Evolutionary conservation across 441 rosid species (phyloP).

Genomic region (Codiaeum variegatum): DNA sequence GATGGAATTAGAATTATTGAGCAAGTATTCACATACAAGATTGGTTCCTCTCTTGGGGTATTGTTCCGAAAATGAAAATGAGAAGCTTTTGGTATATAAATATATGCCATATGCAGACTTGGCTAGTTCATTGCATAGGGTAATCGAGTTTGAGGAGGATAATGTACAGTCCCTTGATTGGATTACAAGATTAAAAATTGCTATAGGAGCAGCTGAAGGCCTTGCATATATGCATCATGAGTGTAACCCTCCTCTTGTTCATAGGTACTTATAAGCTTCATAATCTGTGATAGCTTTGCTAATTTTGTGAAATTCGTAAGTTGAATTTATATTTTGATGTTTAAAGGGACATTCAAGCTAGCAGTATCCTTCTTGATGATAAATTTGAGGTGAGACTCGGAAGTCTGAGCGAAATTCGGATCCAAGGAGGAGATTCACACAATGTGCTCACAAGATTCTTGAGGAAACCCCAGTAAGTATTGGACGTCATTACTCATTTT

Average conservation of each 20-base stretch:
- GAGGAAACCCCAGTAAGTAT: slow-evolving; percentile 76
- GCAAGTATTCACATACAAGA: slow-evolving; percentile 61
- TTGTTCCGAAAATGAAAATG: slow-evolving; percentile 67
- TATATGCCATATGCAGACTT: slow-evolving; percentile 80
- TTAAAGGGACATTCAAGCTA: slow-evolving; percentile 90
- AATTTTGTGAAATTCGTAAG: slow-evolving; percentile 10
- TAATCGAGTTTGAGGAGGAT: slow-evolving; percentile 41
- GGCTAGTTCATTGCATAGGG: slow-evolving; percentile 67
- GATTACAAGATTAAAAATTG: slow-evolving; percentile 95
- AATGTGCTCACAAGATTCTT: slow-evolving; percentile 62
- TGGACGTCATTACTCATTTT: neutral
- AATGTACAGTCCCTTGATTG: slow-evolving; percentile 78
- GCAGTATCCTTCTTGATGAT: slow-evolving; percentile 97
- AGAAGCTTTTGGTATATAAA: slow-evolving; percentile 76
- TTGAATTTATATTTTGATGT: slow-evolving; percentile 20
- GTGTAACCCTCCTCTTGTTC: slow-evolving; percentile 80
- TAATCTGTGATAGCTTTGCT: slow-evolving; percentile 8
- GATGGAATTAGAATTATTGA: slow-evolving; percentile 65
- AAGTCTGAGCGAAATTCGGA: slow-evolving; percentile 65
- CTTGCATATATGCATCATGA: slow-evolving; percentile 85
- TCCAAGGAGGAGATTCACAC: slow-evolving; percentile 66
- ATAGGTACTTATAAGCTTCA: slow-evolving; percentile 48
- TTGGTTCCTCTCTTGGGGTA: slow-evolving; percentile 82
- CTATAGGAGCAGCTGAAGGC: slow-evolving; percentile 90
- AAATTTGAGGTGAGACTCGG: slow-evolving; percentile 95